These are phyloP conservation scores for Metschnikowia similis DNA, from an alignment of 805 yeast species.

Conservation along the genomic window DNA sequence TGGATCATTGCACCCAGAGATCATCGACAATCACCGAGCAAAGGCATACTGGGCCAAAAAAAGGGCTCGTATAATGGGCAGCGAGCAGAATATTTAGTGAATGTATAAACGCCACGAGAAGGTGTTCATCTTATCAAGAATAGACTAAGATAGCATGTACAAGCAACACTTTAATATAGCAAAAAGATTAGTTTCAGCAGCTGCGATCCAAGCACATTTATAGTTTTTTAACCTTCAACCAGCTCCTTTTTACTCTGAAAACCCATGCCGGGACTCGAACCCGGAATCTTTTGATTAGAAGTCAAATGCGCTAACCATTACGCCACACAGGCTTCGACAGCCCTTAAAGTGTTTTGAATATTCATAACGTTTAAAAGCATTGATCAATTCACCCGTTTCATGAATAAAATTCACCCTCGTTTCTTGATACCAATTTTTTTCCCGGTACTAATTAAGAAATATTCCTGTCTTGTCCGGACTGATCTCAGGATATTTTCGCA, in stretches of 20 bases:
- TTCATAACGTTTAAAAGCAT: too few species aligned
- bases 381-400: too few species aligned
- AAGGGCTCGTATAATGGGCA: constrained; percentile 14
- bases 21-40: constrained; percentile 46
- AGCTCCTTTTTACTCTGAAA: too few species aligned
- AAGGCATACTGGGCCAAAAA: constrained; percentile 48
- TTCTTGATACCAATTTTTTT: neutral
- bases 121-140: neutral
- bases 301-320: constrained; percentile 22
- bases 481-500: neutral
- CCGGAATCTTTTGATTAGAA: constrained; percentile 22
- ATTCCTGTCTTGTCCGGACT: neutral
- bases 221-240: too few species aligned
- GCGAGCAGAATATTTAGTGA: neutral
- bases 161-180: neutral
- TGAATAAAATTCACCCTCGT: neutral
- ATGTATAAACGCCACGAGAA: too few species aligned
- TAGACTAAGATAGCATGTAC: too few species aligned
- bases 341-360: too few species aligned
- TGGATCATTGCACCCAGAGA: constrained; percentile 21
- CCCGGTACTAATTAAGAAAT: neutral
- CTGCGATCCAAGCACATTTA: too few species aligned
- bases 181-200: too few species aligned
- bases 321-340: constrained; percentile 17
- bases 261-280: constrained; percentile 23